phyloP scores from a whole-genome alignment of 2,329 filamentous ascomycete species.

The Tolypocladium capitatum region DNA sequence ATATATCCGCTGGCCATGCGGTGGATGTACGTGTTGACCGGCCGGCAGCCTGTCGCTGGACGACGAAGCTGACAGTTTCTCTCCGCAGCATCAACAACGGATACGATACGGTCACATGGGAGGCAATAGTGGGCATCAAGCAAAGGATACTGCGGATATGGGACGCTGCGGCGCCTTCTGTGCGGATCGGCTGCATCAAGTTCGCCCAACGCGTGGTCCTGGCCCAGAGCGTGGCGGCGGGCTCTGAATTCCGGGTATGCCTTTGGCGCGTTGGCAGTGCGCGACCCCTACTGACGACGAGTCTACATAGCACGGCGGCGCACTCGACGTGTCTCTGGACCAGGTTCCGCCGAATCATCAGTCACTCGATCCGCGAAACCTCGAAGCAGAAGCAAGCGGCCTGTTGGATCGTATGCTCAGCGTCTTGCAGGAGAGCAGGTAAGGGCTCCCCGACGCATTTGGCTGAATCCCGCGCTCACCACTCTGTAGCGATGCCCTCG shows the following conservation, averaged over 20 bases:
- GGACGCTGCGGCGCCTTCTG: conserved; percentile 63
- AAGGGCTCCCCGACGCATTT: conserved; percentile 17
- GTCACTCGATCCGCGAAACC: conserved; percentile 60
- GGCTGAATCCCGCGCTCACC: conserved; percentile 3
- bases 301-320: conserved; percentile 27
- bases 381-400: conserved; percentile 88
- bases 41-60: background rate
- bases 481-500: conserved; percentile 58
- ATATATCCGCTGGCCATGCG: conserved; percentile 85
- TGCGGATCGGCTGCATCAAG: conserved; percentile 92
- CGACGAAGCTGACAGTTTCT: conserved; percentile 9
- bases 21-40: conserved; percentile 65
- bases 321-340: conserved; percentile 67
- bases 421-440: conserved; percentile 79
- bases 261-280: background rate
- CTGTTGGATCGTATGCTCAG: conserved; percentile 78
- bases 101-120: conserved; percentile 71
- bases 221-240: conserved; percentile 75
- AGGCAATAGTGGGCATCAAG: conserved; percentile 80
- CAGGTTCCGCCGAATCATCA: conserved; percentile 76
- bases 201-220: conserved; percentile 90
- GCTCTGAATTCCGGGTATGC: conserved; percentile 70
- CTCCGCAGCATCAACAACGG: conserved; percentile 67
- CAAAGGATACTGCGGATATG: conserved; percentile 76
- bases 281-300: conserved; percentile 10